phyloP scores from a whole-genome alignment of 352 stramenopile species.

The Globisporangium ultimum region DNA sequence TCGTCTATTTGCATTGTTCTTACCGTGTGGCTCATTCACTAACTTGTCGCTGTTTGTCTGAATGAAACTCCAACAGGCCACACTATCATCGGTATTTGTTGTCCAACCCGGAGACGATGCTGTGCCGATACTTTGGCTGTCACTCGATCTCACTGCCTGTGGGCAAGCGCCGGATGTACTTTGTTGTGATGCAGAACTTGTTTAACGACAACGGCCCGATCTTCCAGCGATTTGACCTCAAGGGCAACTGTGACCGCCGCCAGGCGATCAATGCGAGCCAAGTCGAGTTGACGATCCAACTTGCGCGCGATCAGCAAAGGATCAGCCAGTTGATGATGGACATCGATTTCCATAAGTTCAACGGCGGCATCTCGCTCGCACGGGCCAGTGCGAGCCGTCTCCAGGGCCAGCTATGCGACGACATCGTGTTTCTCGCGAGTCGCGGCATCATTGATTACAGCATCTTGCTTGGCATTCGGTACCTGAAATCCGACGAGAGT shows the following conservation, averaged over 20 bases:
- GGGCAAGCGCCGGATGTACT: constrained; percentile 83
- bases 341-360: constrained; percentile 84
- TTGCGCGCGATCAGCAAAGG: constrained; percentile 46
- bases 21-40: too few relatives aligned
- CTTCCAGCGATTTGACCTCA: constrained; percentile 81
- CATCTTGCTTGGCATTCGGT: constrained; percentile 68
- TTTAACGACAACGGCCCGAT: constrained; percentile 69
- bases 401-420: constrained; percentile 70
- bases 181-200: constrained; percentile 87
- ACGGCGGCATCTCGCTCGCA: constrained; percentile 49
- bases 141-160: constrained; percentile 84
- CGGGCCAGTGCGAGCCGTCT: constrained; percentile 34
- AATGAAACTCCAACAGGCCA: constrained; percentile 23
- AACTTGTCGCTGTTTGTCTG: too few relatives aligned
- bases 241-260: constrained; percentile 73
- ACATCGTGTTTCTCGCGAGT: constrained; percentile 80
- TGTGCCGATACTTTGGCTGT: constrained; percentile 83
- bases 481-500: constrained; percentile 29
- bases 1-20: not conserved
- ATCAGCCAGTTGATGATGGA: constrained; percentile 84
- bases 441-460: constrained; percentile 86
- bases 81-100: constrained; percentile 81
- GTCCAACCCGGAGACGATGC: constrained; percentile 65
- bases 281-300: constrained; percentile 63
- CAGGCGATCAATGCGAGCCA: constrained; percentile 61